phyloP scores from a whole-genome alignment of 2,329 filamentous ascomycete genomes.

The Fusarium subtropicale region DNA sequence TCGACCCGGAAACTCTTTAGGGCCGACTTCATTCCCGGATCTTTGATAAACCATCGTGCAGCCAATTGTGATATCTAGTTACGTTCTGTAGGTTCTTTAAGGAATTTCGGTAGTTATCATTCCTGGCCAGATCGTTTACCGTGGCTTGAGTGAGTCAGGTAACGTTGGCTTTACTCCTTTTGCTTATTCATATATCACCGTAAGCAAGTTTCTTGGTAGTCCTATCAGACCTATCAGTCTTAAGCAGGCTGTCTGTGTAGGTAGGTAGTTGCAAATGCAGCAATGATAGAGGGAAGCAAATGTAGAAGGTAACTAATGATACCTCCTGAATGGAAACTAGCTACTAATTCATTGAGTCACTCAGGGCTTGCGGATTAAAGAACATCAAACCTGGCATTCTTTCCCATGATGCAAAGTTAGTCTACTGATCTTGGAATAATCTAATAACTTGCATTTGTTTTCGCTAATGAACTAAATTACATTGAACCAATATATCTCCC shows the following conservation, averaged over 20 bases:
- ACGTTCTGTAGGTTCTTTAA: not conserved
- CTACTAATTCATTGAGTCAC: no score
- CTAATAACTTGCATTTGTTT: not conserved
- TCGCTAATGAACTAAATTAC: slow-evolving; percentile 11
- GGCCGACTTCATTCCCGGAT: not conserved
- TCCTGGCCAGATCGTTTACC: not conserved
- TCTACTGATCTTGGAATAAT: not conserved
- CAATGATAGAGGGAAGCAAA: no score
- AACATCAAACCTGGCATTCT: not conserved
- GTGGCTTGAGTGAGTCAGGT: not conserved
- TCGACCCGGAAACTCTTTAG: not conserved
- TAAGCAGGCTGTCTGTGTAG: not conserved
- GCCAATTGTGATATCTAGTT: not conserved
- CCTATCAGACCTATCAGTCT: not conserved
- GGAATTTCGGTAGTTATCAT: not conserved
- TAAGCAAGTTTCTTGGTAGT: not conserved
- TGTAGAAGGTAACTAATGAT: not conserved
- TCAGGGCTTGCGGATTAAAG: not conserved
- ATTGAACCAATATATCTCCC: not conserved
- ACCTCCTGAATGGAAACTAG: not conserved
- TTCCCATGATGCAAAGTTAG: not conserved
- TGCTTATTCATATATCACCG: not conserved
- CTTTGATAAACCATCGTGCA: not conserved
- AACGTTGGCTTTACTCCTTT: not conserved
- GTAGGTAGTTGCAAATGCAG: no score